phyloP scores from a whole-genome alignment of 108 stramenopile species.

The Skeletonema tropicum region DNA sequence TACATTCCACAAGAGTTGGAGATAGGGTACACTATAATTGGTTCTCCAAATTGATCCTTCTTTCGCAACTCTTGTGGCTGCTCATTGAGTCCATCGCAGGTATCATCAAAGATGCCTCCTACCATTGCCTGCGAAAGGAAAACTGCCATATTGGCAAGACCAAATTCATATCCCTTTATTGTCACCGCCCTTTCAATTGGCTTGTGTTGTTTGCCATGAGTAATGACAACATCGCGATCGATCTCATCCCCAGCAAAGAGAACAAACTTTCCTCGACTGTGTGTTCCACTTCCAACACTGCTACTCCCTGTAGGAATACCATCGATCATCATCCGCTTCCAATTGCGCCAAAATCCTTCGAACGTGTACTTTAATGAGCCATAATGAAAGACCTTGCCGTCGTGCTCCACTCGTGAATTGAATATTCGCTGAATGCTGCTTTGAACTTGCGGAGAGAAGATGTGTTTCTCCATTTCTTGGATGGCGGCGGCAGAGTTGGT shows the following conservation, averaged over 20 bases:
- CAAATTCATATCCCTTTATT: constrained; percentile 36
- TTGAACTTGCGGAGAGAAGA: constrained; percentile 25
- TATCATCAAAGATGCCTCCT: constrained; percentile 47
- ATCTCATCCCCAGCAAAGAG: constrained; percentile 28
- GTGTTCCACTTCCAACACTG: background rate
- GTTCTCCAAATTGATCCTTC: background rate
- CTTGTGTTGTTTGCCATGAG: constrained; percentile 1
- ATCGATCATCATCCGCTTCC: constrained; percentile 25
- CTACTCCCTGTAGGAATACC: constrained; percentile 8
- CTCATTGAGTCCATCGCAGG: constrained; percentile 35
- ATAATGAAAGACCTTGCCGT: constrained; percentile 9
- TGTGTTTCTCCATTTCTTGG: constrained; percentile 25
- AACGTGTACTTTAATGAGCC: constrained; percentile 25
- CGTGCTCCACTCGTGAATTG: constrained; percentile 24
- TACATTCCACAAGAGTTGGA: constrained; percentile 38
- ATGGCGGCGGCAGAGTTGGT: constrained; percentile 27
- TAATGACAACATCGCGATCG: constrained; percentile 4
- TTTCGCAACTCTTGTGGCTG: constrained; percentile 8
- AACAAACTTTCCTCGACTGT: constrained; percentile 2
- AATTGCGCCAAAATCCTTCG: constrained; percentile 41
- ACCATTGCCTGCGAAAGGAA: constrained; percentile 55
- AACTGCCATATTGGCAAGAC: constrained; percentile 50
- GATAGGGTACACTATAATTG: constrained; percentile 14
- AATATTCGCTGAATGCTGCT: constrained; percentile 22
- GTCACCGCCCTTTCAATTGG: background rate